phyloP scores from a whole-genome alignment of 495 filamentous ascomycete species.

The Pseudomonodictys pantanalensis region DNA sequence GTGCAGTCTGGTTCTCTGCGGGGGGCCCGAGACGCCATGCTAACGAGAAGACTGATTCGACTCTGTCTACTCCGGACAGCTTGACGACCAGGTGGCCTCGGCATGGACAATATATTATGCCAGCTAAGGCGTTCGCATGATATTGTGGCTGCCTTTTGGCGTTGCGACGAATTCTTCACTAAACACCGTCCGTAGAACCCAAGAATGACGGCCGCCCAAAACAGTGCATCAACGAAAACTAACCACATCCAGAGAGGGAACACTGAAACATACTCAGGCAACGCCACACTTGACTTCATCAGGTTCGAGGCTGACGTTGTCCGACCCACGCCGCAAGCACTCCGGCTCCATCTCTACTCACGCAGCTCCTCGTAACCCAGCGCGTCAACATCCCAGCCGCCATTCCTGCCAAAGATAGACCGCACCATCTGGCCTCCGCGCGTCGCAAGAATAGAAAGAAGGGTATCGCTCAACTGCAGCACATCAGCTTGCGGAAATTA shows the following conservation, averaged over 20 bases:
- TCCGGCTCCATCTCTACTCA: neutral
- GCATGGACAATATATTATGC: too few species aligned
- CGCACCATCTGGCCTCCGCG: constrained; percentile 75
- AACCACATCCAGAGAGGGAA: constrained; percentile 1
- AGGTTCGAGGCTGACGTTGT: constrained; percentile 8
- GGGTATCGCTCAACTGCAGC: constrained; percentile 65
- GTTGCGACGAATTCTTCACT: too few species aligned
- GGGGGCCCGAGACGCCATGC: too few species aligned
- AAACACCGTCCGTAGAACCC: too few species aligned
- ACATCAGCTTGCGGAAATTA: constrained; percentile 13
- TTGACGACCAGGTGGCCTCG: too few species aligned
- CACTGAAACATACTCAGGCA: constrained; percentile 10
- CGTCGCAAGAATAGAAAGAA: constrained; percentile 73
- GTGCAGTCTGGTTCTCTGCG: too few species aligned
- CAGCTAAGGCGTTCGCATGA: too few species aligned
- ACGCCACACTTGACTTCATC: neutral
- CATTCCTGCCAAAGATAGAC: constrained; percentile 60
- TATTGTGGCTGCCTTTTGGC: too few species aligned
- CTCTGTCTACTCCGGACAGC: too few species aligned
- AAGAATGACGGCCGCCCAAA: too few species aligned
- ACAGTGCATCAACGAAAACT: too few species aligned
- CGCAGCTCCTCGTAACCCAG: constrained; percentile 16
- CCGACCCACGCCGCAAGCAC: neutral
- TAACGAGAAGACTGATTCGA: too few species aligned
- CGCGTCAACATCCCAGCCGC: constrained; percentile 12